Percentiles rank a stretch among this genome's conserved stretches.
Conservation (phyloP, 2,329 filamentous ascomycete species). For the Aspergillus versicolor region DNA sequence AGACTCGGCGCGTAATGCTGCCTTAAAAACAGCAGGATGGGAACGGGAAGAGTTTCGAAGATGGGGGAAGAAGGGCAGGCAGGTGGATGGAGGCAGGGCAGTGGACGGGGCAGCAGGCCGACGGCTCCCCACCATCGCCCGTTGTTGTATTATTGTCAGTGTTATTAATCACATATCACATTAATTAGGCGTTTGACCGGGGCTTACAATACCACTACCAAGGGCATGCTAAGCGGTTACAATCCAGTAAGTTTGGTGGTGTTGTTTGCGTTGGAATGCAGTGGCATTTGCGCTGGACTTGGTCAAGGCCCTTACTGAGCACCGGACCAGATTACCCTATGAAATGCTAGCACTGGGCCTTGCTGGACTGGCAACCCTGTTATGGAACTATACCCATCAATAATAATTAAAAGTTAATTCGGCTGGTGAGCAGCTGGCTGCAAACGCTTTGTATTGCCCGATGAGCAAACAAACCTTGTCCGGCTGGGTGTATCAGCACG, state of each 20-base stretch:
- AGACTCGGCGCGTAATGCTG: not conserved
- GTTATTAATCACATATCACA: not conserved
- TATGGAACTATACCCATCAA: not conserved
- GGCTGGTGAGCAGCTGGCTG: not conserved
- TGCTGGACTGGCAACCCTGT: not conserved
- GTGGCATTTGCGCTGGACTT: slow-evolving; percentile 6
- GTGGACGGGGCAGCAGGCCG: not conserved
- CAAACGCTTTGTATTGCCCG: not conserved
- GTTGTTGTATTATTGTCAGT: not conserved
- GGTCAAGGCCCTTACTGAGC: not conserved
- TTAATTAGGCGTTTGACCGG: not conserved
- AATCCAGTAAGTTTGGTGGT: slow-evolving; percentile 6
- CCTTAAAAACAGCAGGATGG: not conserved
- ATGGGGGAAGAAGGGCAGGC: not conserved
- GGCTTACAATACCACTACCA: slow-evolving; percentile 9
- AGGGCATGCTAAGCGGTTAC: not conserved
- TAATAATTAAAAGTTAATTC: not conserved
- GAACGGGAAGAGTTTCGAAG: too few species aligned
- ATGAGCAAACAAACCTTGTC: not conserved
- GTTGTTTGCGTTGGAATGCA: slow-evolving; percentile 7
- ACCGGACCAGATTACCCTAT: not conserved
- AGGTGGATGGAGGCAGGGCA: not conserved
- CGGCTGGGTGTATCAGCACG: not conserved
- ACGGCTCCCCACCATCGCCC: not conserved
- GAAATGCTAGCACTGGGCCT: not conserved